Evolutionary conservation across 805 yeast species (phyloP), one percentile per base, ranked within the genome.

Genomic region (Hemisphaericaspora nanyangensis): DNA sequence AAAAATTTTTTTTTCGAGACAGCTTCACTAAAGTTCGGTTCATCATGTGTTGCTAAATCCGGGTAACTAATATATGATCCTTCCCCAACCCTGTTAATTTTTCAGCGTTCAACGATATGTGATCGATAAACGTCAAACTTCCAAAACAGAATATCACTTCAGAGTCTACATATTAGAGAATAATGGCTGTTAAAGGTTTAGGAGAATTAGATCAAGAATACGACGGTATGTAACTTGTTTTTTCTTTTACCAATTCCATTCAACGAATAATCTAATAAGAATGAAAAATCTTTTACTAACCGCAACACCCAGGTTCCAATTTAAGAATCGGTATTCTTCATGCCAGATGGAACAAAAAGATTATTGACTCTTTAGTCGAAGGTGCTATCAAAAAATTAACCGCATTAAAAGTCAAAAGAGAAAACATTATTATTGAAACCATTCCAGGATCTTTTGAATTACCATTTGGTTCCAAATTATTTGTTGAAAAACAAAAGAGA

Each of bases 381-480:
- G 98, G 98, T 38, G 89, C 93, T 17, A 61, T 79, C 27, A 60
- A 66, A 24, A 76, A 77, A 58, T 65, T 90, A 56, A 48, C 53
- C 33, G 74, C 73, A 31, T 63, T 84, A 39, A 89, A 89, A 19
- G 98, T 93, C 20, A 62, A 69, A 50, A 80, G 80, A 49, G 82
- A 78, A 47, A 86, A 89, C 63, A 89, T 93, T 47, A 58, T 78
- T 40, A 67, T 90, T 38, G 93, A 88, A 61, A 70, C 90, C 7
- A 95, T 93, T 16, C 99, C 99, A 7, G 99, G 99, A 24, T 82
- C 95, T 8, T 93, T 81, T 57, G 99, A 93, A 68, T 73, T 93
- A 47, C 99, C 99, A 12, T 85, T 70, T 58, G 97, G 88, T 26
- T 71, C 88, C 20, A 71, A 76, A 60, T 66, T 68, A 44, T 63